Percentiles rank a stretch among this genome's conserved stretches.
Evolutionary conservation across 176 grass and related monocot species (phyloP).

Genomic region (Ampelocalamus luodianensis): DNA sequence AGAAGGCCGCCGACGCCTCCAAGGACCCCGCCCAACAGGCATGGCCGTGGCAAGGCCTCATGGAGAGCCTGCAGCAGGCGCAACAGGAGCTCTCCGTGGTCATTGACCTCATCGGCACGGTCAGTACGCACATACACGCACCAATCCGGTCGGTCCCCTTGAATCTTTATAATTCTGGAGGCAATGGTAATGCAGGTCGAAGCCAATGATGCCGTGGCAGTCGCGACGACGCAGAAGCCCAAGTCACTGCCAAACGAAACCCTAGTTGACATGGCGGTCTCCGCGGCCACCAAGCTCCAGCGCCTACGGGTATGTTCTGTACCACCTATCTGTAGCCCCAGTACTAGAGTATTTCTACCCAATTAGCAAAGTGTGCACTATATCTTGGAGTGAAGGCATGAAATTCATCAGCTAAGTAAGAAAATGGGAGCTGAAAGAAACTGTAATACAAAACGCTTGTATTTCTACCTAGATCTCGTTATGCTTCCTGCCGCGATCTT

Average conservation of each 20-base stretch:
- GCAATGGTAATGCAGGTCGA: conserved; percentile 72
- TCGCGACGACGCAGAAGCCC: conserved; percentile 74
- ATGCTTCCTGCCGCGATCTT: conserved; percentile 24
- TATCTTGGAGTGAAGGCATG: neutral
- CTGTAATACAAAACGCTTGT: neutral
- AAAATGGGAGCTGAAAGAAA: conserved; percentile 8
- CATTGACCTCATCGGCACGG: conserved; percentile 88
- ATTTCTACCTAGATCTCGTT: conserved; percentile 22
- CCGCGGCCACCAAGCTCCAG: conserved; percentile 89
- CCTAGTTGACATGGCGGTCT: conserved; percentile 81
- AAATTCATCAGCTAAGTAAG: neutral
- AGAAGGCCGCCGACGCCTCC: conserved; percentile 59
- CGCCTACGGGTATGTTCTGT: conserved; percentile 61
- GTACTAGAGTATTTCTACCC: neutral
- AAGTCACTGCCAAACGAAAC: conserved; percentile 75
- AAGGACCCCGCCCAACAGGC: conserved; percentile 52
- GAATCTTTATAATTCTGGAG: neutral
- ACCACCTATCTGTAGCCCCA: neutral
- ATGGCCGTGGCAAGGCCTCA: conserved; percentile 80
- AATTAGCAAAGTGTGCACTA: neutral
- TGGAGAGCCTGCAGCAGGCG: conserved; percentile 80
- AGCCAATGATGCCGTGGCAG: conserved; percentile 80
- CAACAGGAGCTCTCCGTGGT: conserved; percentile 85
- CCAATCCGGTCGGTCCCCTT: neutral
- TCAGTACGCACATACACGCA: conserved; percentile 13